phyloP scores from a whole-genome alignment of 2,329 filamentous ascomycete species.

The Trichocomaceae sp. region DNA sequence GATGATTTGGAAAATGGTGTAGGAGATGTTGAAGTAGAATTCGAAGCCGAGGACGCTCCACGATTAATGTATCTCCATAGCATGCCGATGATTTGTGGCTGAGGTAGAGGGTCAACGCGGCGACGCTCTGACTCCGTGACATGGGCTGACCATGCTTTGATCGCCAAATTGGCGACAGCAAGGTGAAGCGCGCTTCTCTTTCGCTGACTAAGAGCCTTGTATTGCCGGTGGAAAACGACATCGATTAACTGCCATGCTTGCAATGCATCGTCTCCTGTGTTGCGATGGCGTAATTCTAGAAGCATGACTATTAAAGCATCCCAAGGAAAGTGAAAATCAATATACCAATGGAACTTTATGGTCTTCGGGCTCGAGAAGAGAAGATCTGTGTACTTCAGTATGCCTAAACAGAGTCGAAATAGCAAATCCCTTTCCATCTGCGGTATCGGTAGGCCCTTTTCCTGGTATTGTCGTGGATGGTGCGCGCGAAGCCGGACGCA shows the following conservation, averaged over 20 bases:
- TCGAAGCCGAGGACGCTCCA: background rate
- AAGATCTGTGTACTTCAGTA: slow-evolving; percentile 20
- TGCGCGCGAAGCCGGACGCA: slow-evolving; percentile 42
- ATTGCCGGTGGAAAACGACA: slow-evolving; percentile 37
- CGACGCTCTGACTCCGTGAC: slow-evolving; percentile 19
- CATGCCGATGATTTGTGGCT: slow-evolving; percentile 18
- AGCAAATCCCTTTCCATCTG: slow-evolving; percentile 19
- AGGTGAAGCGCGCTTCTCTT: slow-evolving; percentile 18
- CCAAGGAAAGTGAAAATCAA: slow-evolving; percentile 46
- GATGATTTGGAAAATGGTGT: background rate
- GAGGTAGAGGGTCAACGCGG: slow-evolving; percentile 14
- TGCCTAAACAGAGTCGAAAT: slow-evolving; percentile 33
- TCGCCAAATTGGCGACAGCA: slow-evolving; percentile 22
- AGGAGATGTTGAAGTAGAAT: background rate
- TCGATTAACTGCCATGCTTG: slow-evolving; percentile 43
- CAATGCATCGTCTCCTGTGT: slow-evolving; percentile 29
- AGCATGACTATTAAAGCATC: slow-evolving; percentile 48
- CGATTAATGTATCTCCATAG: slow-evolving; percentile 12
- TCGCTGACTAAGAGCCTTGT: slow-evolving; percentile 18
- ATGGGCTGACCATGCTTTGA: slow-evolving; percentile 24
- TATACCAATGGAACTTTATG: slow-evolving; percentile 42
- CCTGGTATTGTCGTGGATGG: slow-evolving; percentile 34
- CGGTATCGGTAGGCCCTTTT: slow-evolving; percentile 16
- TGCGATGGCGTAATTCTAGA: slow-evolving; percentile 34
- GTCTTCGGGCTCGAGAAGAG: slow-evolving; percentile 31